Percentiles rank a stretch among this genome's conserved stretches.
These are phyloP conservation scores for Pleurotus platypus DNA, from an alignment of 768 basidiomycete species.

Conservation along the genomic window DNA sequence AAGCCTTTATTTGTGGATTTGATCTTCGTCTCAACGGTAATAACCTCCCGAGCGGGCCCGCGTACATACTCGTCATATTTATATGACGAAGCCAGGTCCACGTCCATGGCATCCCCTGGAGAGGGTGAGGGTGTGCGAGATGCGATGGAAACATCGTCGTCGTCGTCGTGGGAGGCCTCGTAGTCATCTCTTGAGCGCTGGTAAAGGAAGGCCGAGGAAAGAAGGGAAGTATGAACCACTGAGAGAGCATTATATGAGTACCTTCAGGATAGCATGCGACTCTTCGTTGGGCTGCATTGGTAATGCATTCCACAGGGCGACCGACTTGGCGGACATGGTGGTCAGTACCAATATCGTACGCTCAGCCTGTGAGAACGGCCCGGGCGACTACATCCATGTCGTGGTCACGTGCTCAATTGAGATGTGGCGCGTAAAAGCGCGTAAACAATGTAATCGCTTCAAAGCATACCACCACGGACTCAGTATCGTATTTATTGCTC, in stretches of 20 bases:
- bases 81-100: slow-evolving; percentile 37
- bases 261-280: slow-evolving; percentile 45
- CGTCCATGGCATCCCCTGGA: slow-evolving; percentile 46
- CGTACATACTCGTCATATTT: slow-evolving; percentile 67
- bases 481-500: background rate
- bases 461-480: background rate
- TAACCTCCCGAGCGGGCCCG: slow-evolving; percentile 52
- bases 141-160: slow-evolving; percentile 68
- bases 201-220: slow-evolving; percentile 41
- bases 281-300: slow-evolving; percentile 35
- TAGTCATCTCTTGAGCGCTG: slow-evolving; percentile 65
- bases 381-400: background rate
- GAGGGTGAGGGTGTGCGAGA: slow-evolving; percentile 77
- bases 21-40: slow-evolving; percentile 81
- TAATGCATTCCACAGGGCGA: slow-evolving; percentile 75
- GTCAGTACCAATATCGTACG: background rate
- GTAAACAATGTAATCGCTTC: background rate
- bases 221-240: slow-evolving; percentile 50
- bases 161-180: slow-evolving; percentile 37
- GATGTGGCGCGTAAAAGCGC: background rate
- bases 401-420: slow-evolving; percentile 10
- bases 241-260: slow-evolving; percentile 51
- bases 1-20: slow-evolving; percentile 80
- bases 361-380: background rate
- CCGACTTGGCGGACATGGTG: slow-evolving; percentile 58